phyloP scores from a whole-genome alignment of 2,329 filamentous ascomycete genomes.

The Torrubiella hemipterigena region DNA sequence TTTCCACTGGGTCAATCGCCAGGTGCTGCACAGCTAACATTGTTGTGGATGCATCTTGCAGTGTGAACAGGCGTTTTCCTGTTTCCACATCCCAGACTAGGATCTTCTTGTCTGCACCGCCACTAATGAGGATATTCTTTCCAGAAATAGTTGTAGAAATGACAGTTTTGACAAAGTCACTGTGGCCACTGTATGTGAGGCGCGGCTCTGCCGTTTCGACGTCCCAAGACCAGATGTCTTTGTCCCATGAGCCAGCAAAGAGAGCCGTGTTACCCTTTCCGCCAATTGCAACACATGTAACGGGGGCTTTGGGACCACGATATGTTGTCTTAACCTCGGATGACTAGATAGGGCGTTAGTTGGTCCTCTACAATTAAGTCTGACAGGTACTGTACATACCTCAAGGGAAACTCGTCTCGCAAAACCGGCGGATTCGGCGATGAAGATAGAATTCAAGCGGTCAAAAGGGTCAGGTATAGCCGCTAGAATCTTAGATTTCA shows the following conservation, averaged over 20 bases:
- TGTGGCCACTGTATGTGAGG: slow-evolving; percentile 62
- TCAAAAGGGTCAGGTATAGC: slow-evolving; percentile 55
- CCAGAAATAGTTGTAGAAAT: slow-evolving; percentile 48
- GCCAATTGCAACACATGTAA: slow-evolving; percentile 64
- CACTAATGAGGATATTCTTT: slow-evolving; percentile 56
- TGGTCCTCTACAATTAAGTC: background rate
- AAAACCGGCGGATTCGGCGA: slow-evolving; percentile 79
- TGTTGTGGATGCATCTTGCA: slow-evolving; percentile 59
- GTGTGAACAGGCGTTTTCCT: slow-evolving; percentile 56
- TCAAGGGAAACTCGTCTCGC: slow-evolving; percentile 64
- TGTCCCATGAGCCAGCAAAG: slow-evolving; percentile 92
- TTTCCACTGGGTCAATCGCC: slow-evolving; percentile 56
- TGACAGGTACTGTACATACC: slow-evolving; percentile 33
- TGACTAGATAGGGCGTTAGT: slow-evolving; percentile 11
- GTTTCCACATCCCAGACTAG: slow-evolving; percentile 70
- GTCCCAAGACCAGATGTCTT: slow-evolving; percentile 79
- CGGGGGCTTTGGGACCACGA: slow-evolving; percentile 64
- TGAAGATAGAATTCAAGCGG: slow-evolving; percentile 48
- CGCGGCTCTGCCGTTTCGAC: slow-evolving; percentile 40
- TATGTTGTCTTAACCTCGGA: slow-evolving; percentile 34
- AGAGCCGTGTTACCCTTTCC: slow-evolving; percentile 44
- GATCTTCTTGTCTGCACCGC: slow-evolving; percentile 67
- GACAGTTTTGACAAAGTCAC: slow-evolving; percentile 84
- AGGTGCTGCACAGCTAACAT: slow-evolving; percentile 76
- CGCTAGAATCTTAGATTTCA: slow-evolving; percentile 80